Evolutionary conservation across 768 basidiomycete genomes (phyloP).

Genomic region (Suillus placidus): DNA sequence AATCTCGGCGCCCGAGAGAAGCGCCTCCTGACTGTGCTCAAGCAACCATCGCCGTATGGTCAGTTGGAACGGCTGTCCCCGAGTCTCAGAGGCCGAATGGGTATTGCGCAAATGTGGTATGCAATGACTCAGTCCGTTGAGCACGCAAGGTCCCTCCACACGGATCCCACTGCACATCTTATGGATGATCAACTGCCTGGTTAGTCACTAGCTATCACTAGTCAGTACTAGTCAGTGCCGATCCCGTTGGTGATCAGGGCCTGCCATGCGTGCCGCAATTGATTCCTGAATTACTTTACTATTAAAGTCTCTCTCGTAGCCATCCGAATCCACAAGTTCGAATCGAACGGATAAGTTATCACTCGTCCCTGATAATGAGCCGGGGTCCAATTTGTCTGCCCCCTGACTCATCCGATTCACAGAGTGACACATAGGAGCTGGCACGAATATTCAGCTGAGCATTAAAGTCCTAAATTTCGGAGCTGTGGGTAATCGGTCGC

Average conservation of each 20-base stretch:
- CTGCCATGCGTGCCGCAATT: background rate
- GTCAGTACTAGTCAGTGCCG: background rate
- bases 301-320: background rate
- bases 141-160: background rate
- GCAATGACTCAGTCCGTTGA: background rate
- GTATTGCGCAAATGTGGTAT: background rate
- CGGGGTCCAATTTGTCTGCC: background rate
- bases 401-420: background rate
- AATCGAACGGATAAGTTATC: background rate
- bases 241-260: background rate
- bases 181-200: background rate
- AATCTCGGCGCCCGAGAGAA: background rate
- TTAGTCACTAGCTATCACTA: background rate
- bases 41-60: background rate
- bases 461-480: background rate
- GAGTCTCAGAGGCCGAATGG: background rate
- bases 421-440: background rate
- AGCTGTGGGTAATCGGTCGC: background rate
- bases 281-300: background rate
- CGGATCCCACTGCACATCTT: background rate
- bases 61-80: background rate
- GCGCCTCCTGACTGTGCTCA: background rate
- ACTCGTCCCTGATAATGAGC: background rate
- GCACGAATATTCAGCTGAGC: background rate
- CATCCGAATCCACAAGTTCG: background rate